A percentile compares a stretch with the other conserved stretches of the same genome.
Conservation (phyloP, 2,329 filamentous ascomycete species). For the Colletotrichum sp. region DNA sequence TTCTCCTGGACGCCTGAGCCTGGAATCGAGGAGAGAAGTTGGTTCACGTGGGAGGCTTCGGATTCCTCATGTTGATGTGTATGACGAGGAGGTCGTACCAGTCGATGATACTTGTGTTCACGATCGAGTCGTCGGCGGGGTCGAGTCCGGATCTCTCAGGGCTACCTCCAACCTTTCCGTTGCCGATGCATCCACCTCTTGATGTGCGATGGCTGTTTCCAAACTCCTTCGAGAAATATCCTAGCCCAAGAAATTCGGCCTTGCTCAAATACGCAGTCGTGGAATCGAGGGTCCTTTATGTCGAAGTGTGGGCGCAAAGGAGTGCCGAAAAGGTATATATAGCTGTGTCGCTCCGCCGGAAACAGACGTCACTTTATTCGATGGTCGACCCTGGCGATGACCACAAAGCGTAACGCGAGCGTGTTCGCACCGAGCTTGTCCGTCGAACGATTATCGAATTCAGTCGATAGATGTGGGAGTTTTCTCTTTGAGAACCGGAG, state of each 20-base stretch:
- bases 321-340: not conserved
- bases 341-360: not conserved
- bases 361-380: not conserved
- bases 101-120: not conserved
- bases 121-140: not conserved
- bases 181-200: not conserved
- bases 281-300: not conserved
- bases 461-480: not conserved
- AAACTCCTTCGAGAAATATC: not conserved
- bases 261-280: not conserved
- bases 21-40: not conserved
- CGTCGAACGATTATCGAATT: not conserved
- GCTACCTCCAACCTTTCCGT: not conserved
- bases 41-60: conserved; percentile 18
- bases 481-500: not conserved
- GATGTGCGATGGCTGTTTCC: not conserved
- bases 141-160: not conserved
- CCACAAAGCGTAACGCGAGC: not conserved
- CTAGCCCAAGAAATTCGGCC: not conserved
- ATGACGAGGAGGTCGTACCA: not conserved
- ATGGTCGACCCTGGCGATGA: not conserved
- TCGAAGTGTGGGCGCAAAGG: not conserved
- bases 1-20: not conserved
- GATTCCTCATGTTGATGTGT: conserved; percentile 17
- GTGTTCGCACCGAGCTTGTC: not conserved